phyloP scores from a whole-genome alignment of 257 asterid genomes.

The Linaria vulgaris region DNA sequence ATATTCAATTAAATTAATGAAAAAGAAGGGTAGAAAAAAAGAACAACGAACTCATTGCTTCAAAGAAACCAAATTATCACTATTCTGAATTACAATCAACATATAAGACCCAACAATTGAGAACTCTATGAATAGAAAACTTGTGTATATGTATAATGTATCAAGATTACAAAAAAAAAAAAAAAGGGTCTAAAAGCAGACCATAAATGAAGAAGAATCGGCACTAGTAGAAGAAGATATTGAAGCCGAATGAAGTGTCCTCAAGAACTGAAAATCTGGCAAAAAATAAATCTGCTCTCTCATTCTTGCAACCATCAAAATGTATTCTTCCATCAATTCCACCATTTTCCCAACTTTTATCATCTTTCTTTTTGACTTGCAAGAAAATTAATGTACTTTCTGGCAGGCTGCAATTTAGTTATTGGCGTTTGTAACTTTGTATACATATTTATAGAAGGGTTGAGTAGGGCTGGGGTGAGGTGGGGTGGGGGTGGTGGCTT shows the following conservation, averaged over 20 bases:
- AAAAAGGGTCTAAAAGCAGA: slow-evolving; percentile 45
- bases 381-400: too few relatives aligned
- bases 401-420: too few relatives aligned
- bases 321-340: slow-evolving; percentile 67
- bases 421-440: neutral
- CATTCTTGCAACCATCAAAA: slow-evolving; percentile 53
- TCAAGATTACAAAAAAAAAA: neutral
- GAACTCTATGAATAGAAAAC: too few relatives aligned
- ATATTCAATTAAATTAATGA: too few relatives aligned
- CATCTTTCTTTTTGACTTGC: slow-evolving; percentile 35
- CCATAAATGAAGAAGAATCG: slow-evolving; percentile 49
- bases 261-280: slow-evolving; percentile 36
- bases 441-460: slow-evolving; percentile 6
- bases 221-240: slow-evolving; percentile 25
- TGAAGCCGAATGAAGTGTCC: slow-evolving; percentile 44
- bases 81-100: too few relatives aligned
- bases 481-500: neutral
- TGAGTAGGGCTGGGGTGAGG: neutral
- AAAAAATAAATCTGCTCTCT: slow-evolving; percentile 42
- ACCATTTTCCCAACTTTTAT: slow-evolving; percentile 70
- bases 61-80: too few relatives aligned
- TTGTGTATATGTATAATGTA: too few relatives aligned
- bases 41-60: too few relatives aligned
- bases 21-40: too few relatives aligned
- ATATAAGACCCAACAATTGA: too few relatives aligned